A percentile compares a stretch with the other conserved stretches of the same genome.
These are phyloP conservation scores for Aureobasidium zeae DNA, from an alignment of 2,329 filamentous ascomycete genomes.

Conservation along the genomic window DNA sequence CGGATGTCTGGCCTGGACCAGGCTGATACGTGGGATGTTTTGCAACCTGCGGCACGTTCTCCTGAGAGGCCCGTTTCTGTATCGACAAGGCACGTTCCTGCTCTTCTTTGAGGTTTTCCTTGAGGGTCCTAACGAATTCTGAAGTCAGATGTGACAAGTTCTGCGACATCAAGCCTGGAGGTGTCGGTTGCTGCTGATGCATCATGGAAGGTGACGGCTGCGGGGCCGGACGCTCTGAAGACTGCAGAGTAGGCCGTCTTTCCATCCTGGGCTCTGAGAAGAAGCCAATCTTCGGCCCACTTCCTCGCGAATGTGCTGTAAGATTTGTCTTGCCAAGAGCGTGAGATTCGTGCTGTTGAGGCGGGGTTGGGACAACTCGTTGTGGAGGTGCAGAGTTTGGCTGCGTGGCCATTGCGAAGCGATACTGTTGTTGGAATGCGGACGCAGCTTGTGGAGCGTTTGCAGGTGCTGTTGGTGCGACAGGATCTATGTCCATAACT, in stretches of 20 bases:
- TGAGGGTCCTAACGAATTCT: constrained; percentile 20
- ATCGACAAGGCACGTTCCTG: constrained; percentile 26
- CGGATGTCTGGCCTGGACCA: constrained; percentile 1
- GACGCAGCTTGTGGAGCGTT: constrained; percentile 8
- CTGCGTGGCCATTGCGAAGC: constrained; percentile 26
- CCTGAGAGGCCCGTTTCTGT: constrained; percentile 19
- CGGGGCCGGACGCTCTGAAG: constrained; percentile 17
- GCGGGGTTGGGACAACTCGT: constrained; percentile 20
- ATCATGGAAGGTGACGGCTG: constrained; percentile 5
- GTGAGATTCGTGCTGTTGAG: constrained; percentile 21
- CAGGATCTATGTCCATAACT: constrained; percentile 30
- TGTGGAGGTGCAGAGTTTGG: constrained; percentile 24
- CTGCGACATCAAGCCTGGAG: constrained; percentile 19
- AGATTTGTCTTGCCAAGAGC: constrained; percentile 22
- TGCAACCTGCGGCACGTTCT: constrained; percentile 17
- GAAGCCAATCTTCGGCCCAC: constrained; percentile 26
- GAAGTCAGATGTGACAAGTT: constrained; percentile 12
- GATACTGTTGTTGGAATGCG: constrained; percentile 22
- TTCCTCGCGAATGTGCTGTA: constrained; percentile 12
- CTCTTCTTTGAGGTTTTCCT: constrained; percentile 26
- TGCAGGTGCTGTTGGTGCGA: constrained; percentile 16
- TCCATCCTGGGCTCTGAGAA: constrained; percentile 26
- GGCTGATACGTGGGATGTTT: constrained; percentile 12
- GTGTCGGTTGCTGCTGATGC: constrained; percentile 17
- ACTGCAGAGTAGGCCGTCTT: constrained; percentile 20